A percentile compares a stretch with the other conserved stretches of the same genome.
Conservation (phyloP, 2,329 filamentous ascomycete species). For the Aquanectria penicillioides region DNA sequence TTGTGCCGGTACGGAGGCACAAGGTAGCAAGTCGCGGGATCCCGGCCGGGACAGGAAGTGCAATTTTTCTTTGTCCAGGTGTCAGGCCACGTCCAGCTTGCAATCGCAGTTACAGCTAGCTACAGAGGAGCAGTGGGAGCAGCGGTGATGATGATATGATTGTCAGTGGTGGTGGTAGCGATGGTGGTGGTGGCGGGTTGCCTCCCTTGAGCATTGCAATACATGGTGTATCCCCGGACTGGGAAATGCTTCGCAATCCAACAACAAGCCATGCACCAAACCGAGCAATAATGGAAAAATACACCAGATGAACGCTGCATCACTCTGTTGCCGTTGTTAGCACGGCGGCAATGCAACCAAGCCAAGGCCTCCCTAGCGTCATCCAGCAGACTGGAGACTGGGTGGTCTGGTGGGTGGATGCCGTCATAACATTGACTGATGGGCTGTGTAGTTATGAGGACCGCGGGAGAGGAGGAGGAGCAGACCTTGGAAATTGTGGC, state of each 20-base stretch:
- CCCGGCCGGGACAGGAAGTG: not conserved
- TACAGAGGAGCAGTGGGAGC: too few species aligned
- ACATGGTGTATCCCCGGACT: not conserved
- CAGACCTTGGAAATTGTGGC: constrained; percentile 18
- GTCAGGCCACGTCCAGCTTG: too few species aligned
- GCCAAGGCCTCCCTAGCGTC: constrained; percentile 7
- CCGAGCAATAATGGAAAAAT: not conserved
- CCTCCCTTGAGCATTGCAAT: not conserved
- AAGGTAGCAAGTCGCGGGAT: not conserved
- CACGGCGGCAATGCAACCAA: constrained; percentile 11
- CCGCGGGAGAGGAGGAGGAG: not conserved
- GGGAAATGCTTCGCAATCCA: not conserved
- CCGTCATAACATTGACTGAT: constrained; percentile 9
- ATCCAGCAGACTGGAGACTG: constrained; percentile 3
- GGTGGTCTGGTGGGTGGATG: not conserved
- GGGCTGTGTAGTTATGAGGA: too few species aligned
- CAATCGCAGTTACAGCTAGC: too few species aligned
- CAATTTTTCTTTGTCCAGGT: not conserved
- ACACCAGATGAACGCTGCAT: constrained; percentile 13
- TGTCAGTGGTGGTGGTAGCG: not conserved
- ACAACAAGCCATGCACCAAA: not conserved
- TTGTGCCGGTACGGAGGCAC: not conserved
- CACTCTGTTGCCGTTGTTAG: constrained; percentile 14
- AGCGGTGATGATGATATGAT: too few species aligned
- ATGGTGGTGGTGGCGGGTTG: not conserved